Evolutionary conservation across 352 stramenopile species (phyloP), one percentile per base, ranked within the genome.

Genomic region (Globisporangium nagaii): DNA sequence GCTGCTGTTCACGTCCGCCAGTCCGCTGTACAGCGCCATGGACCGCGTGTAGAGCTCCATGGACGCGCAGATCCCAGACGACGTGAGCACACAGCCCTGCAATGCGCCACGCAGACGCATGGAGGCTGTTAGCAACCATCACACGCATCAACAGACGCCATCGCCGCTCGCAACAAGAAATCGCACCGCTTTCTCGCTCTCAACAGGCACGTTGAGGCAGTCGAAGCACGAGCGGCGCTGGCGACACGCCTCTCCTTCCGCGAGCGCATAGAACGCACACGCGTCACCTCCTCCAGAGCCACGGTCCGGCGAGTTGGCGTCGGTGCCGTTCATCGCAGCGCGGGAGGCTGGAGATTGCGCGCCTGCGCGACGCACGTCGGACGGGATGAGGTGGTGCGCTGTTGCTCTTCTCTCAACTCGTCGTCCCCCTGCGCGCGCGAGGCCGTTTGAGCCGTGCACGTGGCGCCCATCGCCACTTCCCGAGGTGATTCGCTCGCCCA

Each of bases 181-280:
- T 24, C 28, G 24, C n/a, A 47, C 49, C n/a, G 15, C 19, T 24
- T 6, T 13, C 24, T 53, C 51, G 20, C 40, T 25, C 22, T 35
- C 32, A 4, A 46, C 9, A 4, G 24, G 22, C 27, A 48, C 40
- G 31, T 60, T 60, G 19, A 60, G 53, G 27, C 53, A 60, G 35
- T 60, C 53, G 11, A 22, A 55, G 53, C 53, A 60, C 24, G 53
- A 47, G 13, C 53, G 53, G 8, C 5, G 31, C 6, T 3, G 31
- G 17, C 7, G 3, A 12, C 51, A 58, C 22, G 13, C 15, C 25
- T 32, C 9, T 31, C 46, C 32, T 3, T 17, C 19, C 13, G 9
- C 27, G 8, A 32, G 15, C 6, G 25, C 43, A 20, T 44, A 32
- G 9, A 28, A 42, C 46, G 32, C 8, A 15, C 46, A 53, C 46